Percentiles rank a stretch among this genome's conserved stretches.
These are phyloP conservation scores for Lachancea sp. DNA, from an alignment of 805 yeast genomes.

Conservation along the genomic window DNA sequence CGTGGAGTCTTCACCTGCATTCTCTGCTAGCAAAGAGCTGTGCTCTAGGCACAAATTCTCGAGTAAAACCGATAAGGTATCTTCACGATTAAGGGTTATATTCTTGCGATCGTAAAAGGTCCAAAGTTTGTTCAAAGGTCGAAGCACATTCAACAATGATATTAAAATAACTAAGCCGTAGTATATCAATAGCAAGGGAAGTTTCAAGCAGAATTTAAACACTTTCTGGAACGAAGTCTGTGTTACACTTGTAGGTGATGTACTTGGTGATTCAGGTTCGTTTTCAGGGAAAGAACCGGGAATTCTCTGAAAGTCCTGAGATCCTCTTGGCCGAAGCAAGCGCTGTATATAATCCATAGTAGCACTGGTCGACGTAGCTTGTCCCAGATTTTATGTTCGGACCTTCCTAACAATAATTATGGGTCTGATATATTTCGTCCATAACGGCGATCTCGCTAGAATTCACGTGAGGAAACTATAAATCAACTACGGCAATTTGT, in stretches of 20 bases:
- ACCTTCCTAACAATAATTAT: too few relatives aligned
- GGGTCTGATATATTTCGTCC: too few relatives aligned
- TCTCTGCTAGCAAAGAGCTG: conserved; percentile 8
- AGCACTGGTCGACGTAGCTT: too few relatives aligned
- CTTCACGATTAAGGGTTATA: conserved; percentile 9
- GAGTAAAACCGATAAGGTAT: conserved; percentile 6
- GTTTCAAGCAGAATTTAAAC: conserved; percentile 9
- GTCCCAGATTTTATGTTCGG: too few relatives aligned
- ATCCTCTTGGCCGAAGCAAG: conserved; percentile 12
- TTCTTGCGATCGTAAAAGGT: conserved; percentile 21
- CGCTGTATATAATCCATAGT: conserved; percentile 18
- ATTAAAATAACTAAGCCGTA: conserved; percentile 13
- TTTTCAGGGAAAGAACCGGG: conserved; percentile 11
- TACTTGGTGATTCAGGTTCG: background rate
- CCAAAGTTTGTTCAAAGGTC: conserved; percentile 20
- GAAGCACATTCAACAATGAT: conserved; percentile 13
- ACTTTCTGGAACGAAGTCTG: conserved; percentile 8
- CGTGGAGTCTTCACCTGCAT: background rate
- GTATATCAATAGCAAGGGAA: conserved; percentile 18
- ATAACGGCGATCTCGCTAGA: too few relatives aligned
- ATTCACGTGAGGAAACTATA: too few relatives aligned
- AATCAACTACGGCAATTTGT: too few relatives aligned
- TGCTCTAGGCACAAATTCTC: conserved; percentile 6
- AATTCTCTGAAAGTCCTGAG: conserved; percentile 15
- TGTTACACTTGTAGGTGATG: background rate